These are phyloP conservation scores for Venturia oleaginea DNA, from an alignment of 2,329 filamentous ascomycete genomes.

Conservation along the genomic window DNA sequence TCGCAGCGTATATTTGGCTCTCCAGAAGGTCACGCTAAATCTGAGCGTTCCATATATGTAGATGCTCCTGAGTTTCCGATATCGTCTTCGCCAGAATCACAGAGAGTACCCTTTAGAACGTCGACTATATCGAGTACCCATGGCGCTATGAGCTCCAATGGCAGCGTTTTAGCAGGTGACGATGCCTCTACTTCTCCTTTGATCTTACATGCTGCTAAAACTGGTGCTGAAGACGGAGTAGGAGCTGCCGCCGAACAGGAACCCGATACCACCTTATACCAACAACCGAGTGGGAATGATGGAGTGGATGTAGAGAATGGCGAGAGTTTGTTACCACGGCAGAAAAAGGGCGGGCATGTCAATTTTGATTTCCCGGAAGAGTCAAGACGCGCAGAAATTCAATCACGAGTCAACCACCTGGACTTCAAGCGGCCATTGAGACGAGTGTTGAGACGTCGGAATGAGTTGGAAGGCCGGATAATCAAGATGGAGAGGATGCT, in stretches of 20 bases:
- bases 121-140: slow-evolving; percentile 1
- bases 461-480: slow-evolving; percentile 46
- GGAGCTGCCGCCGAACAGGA: not conserved
- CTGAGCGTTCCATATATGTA: slow-evolving; percentile 3
- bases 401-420: slow-evolving; percentile 31
- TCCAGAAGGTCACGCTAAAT: slow-evolving; percentile 3
- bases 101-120: not conserved
- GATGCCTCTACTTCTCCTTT: slow-evolving; percentile 11
- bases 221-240: slow-evolving; percentile 7
- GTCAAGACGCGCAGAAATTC: slow-evolving; percentile 28
- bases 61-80: slow-evolving; percentile 4
- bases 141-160: not conserved
- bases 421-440: slow-evolving; percentile 23
- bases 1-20: not conserved
- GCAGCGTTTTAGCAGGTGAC: slow-evolving; percentile 11
- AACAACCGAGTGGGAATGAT: slow-evolving; percentile 3
- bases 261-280: not conserved
- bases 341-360: slow-evolving; percentile 21
- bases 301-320: not conserved
- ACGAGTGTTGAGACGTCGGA: slow-evolving; percentile 1
- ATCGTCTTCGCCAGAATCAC: not conserved
- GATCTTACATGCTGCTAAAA: slow-evolving; percentile 11
- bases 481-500: slow-evolving; percentile 63
- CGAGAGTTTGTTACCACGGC: not conserved
- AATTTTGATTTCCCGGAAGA: slow-evolving; percentile 35